Conservation (phyloP, 2,329 filamentous ascomycete genomes). For the Plenodomus lindquistii region DNA sequence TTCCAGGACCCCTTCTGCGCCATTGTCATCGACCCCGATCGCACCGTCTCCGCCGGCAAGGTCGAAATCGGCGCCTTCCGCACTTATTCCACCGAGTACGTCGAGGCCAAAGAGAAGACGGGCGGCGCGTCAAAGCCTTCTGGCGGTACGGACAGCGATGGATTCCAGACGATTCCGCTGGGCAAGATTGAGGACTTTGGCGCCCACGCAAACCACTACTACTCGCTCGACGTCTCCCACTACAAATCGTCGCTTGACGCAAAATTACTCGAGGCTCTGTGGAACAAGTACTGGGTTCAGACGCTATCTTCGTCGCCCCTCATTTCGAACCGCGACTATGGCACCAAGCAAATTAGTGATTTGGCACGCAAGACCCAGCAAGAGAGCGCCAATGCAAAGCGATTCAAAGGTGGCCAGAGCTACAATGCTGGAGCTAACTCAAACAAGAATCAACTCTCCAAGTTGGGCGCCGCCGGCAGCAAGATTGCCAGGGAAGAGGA, state of each 20-base stretch:
- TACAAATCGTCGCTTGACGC: conserved; percentile 93
- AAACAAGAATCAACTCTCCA: conserved; percentile 54
- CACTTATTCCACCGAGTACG: conserved; percentile 78
- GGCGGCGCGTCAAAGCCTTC: conserved; percentile 28
- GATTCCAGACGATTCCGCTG: conserved; percentile 80
- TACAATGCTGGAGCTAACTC: conserved; percentile 3
- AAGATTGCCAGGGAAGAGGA: conserved; percentile 65
- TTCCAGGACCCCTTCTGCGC: conserved; percentile 91
- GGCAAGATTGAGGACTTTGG: conserved; percentile 95
- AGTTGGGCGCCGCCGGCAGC: conserved; percentile 64
- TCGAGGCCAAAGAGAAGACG: conserved; percentile 48
- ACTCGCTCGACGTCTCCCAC: conserved; percentile 86
- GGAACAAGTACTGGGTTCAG: conserved; percentile 99
- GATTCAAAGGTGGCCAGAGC: conserved; percentile 26
- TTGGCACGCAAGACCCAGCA: conserved; percentile 80
- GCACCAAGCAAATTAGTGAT: conserved; percentile 89
- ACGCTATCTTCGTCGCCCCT: conserved; percentile 90
- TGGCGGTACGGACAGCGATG: conserved; percentile 55
- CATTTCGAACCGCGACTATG: conserved; percentile 89
- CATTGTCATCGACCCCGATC: conserved; percentile 94
- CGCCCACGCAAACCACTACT: conserved; percentile 88
- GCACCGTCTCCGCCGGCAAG: conserved; percentile 90
- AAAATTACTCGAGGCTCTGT: conserved; percentile 82
- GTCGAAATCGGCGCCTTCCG: conserved; percentile 97
- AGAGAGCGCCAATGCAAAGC: conserved; percentile 53